phyloP scores from a whole-genome alignment of 208 protist genomes.

The Leishmania amazonensis region DNA sequence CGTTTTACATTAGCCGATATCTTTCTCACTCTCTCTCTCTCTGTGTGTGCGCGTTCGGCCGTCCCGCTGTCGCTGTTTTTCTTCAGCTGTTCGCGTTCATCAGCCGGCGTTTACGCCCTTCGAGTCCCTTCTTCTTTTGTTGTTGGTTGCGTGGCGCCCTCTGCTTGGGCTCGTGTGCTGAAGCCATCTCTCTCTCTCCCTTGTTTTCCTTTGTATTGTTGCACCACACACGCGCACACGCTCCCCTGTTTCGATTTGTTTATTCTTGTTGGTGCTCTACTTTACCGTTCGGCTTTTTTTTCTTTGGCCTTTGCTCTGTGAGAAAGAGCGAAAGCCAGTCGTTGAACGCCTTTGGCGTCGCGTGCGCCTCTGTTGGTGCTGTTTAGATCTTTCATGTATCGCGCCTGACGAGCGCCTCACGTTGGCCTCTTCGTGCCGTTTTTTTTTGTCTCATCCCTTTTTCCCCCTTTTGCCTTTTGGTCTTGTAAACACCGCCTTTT shows the following conservation, averaged over 20 bases:
- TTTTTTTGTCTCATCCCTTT: not conserved
- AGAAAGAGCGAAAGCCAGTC: not conserved
- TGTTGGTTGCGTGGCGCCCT: no score
- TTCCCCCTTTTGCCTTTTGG: not conserved
- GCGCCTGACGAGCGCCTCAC: not conserved
- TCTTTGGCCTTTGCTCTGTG: not conserved
- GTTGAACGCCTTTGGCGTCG: not conserved
- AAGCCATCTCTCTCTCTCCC: not conserved
- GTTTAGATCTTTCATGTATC: not conserved
- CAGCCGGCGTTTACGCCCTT: no score
- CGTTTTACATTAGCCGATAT: no score
- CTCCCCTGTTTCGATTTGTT: not conserved
- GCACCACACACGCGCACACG: not conserved
- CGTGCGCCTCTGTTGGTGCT: not conserved
- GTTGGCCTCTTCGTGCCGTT: not conserved
- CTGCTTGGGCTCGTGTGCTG: no score
- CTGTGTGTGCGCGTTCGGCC: no score
- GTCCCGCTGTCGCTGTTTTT: no score
- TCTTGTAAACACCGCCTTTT: not conserved
- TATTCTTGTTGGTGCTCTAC: not conserved
- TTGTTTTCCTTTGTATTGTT: not conserved
- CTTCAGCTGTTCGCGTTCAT: no score
- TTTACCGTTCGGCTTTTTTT: not conserved
- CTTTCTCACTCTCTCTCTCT: no score
- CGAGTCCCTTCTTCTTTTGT: no score